These are phyloP conservation scores for Cynanchum wilfordii DNA, from an alignment of 257 asterid species.

Conservation along the genomic window DNA sequence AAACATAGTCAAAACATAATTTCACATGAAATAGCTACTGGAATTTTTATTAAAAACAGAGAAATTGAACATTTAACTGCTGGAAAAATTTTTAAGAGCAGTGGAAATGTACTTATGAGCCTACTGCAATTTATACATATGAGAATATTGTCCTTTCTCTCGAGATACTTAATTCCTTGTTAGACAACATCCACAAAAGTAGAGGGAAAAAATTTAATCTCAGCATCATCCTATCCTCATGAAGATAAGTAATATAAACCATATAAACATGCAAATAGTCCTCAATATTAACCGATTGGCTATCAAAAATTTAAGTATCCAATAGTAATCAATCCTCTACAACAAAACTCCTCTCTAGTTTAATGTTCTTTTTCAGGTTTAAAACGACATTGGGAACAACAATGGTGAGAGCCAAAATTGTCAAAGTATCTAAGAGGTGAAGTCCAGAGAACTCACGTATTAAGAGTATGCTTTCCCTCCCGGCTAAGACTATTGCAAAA, in stretches of 20 bases:
- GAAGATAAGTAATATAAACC: constrained; percentile 57
- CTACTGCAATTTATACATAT: too few species aligned
- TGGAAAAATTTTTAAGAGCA: too few species aligned
- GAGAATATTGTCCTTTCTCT: not conserved
- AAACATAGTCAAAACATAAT: too few species aligned
- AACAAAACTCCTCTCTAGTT: not conserved
- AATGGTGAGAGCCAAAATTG: not conserved
- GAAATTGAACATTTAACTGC: too few species aligned
- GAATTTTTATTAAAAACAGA: too few species aligned
- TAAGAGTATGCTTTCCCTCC: constrained; percentile 83
- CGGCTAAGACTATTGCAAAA: constrained; percentile 50
- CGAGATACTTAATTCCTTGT: not conserved
- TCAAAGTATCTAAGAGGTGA: not conserved
- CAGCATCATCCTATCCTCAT: constrained; percentile 70
- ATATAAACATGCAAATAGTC: constrained; percentile 19
- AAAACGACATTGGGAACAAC: not conserved
- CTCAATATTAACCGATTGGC: not conserved
- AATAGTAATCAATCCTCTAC: not conserved
- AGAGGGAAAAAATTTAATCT: too few species aligned
- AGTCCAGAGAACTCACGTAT: constrained; percentile 45
- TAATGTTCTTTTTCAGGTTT: not conserved
- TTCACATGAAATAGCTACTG: too few species aligned
- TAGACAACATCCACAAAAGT: not conserved
- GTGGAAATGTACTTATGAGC: too few species aligned
- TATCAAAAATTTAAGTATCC: not conserved